These are phyloP conservation scores for Apiospora koreana DNA, from an alignment of 2,329 filamentous ascomycete species.

Conservation along the genomic window DNA sequence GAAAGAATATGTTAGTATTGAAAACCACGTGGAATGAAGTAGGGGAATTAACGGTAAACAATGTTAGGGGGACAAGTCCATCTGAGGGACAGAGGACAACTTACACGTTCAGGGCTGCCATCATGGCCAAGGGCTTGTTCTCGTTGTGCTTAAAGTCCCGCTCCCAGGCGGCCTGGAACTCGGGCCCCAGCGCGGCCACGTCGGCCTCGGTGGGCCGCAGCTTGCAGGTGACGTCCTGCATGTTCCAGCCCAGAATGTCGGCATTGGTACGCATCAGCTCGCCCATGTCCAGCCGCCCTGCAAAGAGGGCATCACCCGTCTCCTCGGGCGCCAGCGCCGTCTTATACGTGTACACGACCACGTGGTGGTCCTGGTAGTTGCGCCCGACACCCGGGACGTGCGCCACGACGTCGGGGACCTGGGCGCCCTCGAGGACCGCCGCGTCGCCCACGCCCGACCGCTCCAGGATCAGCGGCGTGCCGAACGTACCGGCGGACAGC, in stretches of 20 bases:
- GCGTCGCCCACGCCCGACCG: slow-evolving; percentile 60
- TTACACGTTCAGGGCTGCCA: slow-evolving; percentile 37
- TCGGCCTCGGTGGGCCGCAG: slow-evolving; percentile 52
- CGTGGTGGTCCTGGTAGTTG: slow-evolving; percentile 53
- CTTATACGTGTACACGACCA: slow-evolving; percentile 51
- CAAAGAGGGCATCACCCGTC: slow-evolving; percentile 37
- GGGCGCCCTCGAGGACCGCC: slow-evolving; percentile 41
- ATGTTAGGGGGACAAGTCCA: no score
- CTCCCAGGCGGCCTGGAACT: slow-evolving; percentile 52
- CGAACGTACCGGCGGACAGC: slow-evolving; percentile 49
- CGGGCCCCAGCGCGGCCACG: slow-evolving; percentile 47
- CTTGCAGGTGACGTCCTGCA: slow-evolving; percentile 51
- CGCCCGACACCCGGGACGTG: slow-evolving; percentile 56
- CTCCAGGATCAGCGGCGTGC: slow-evolving; percentile 59
- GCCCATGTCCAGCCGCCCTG: slow-evolving; percentile 26
- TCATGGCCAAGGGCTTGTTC: slow-evolving; percentile 46
- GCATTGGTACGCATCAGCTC: slow-evolving; percentile 25
- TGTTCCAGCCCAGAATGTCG: slow-evolving; percentile 53
- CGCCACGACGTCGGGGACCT: slow-evolving; percentile 47
- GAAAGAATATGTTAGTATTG: no score
- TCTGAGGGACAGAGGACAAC: slow-evolving; percentile 19
- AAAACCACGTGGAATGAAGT: no score
- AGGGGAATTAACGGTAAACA: no score
- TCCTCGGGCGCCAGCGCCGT: slow-evolving; percentile 48
- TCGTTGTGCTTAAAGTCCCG: slow-evolving; percentile 42